Conservation (phyloP, 2,329 filamentous ascomycete genomes). For the Cordyceps militaris region DNA sequence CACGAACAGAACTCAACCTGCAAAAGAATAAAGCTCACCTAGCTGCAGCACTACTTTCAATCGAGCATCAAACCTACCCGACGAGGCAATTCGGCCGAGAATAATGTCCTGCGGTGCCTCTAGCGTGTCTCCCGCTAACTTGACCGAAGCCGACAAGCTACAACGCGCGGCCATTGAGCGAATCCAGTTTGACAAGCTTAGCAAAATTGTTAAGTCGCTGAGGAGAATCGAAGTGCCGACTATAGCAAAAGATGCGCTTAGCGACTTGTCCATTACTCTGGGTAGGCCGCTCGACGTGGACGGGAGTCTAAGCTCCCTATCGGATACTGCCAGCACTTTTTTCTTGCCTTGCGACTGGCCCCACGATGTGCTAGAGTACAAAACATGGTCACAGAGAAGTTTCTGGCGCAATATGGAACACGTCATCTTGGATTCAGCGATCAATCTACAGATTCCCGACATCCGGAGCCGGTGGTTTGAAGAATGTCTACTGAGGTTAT, state of each 20-base stretch:
- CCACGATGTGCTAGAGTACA: not conserved
- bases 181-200: not conserved
- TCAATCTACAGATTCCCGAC: not conserved
- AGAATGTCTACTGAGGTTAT: not conserved
- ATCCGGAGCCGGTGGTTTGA: not conserved
- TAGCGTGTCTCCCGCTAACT: not conserved
- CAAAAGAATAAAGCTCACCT: no score
- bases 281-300: not conserved
- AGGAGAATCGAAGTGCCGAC: not conserved
- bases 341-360: conserved; percentile 5
- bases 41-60: no score
- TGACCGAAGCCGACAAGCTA: not conserved
- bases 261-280: not conserved
- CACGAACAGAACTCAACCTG: no score
- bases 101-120: not conserved
- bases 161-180: not conserved
- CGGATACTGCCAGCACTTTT: not conserved
- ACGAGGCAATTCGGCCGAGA: no score
- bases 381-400: not conserved
- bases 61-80: no score
- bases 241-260: not conserved
- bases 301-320: not conserved
- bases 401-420: not conserved
- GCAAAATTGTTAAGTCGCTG: not conserved
- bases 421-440: not conserved